phyloP scores from a whole-genome alignment of 2,329 filamentous ascomycete species.

The Ramularia endophylla region DNA sequence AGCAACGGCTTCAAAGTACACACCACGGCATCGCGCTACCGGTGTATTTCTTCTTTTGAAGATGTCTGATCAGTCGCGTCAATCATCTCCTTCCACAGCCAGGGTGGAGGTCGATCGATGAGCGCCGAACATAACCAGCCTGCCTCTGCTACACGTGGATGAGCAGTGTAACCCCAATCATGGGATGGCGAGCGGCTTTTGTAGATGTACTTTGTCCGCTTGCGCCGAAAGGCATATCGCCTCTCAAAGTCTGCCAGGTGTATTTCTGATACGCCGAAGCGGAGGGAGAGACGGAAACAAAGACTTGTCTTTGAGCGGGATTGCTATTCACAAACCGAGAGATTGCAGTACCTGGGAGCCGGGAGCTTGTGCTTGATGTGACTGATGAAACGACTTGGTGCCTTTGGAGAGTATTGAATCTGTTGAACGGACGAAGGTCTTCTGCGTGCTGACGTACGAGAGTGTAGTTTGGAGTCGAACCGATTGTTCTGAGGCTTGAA shows the following conservation, averaged over 20 bases:
- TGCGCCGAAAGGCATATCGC: conserved; percentile 41
- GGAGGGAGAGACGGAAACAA: conserved; percentile 70
- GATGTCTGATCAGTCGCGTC: conserved; percentile 58
- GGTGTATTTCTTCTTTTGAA: conserved; percentile 42
- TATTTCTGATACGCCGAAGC: not conserved
- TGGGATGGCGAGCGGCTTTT: conserved; percentile 72
- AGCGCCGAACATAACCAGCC: conserved; percentile 47
- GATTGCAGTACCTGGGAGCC: conserved; percentile 15
- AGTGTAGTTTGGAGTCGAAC: conserved; percentile 5
- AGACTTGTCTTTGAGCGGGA: conserved; percentile 86
- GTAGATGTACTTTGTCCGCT: conserved; percentile 91
- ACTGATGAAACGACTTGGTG: conserved; percentile 25
- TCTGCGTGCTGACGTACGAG: conserved; percentile 4
- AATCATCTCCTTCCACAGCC: conserved; percentile 52
- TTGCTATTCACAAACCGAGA: conserved; percentile 72
- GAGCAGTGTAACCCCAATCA: conserved; percentile 13
- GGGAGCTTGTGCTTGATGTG: conserved; percentile 4
- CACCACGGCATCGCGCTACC: conserved; percentile 48
- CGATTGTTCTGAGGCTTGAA: conserved; percentile 21
- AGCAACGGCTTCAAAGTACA: conserved; percentile 31
- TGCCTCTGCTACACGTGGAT: conserved; percentile 17
- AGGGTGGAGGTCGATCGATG: conserved; percentile 48
- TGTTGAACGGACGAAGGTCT: conserved; percentile 13
- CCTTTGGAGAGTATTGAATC: conserved; percentile 8
- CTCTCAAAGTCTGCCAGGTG: conserved; percentile 45